Evolutionary conservation across 768 basidiomycete genomes (phyloP).

Genomic region (Psilocybe sp.): DNA sequence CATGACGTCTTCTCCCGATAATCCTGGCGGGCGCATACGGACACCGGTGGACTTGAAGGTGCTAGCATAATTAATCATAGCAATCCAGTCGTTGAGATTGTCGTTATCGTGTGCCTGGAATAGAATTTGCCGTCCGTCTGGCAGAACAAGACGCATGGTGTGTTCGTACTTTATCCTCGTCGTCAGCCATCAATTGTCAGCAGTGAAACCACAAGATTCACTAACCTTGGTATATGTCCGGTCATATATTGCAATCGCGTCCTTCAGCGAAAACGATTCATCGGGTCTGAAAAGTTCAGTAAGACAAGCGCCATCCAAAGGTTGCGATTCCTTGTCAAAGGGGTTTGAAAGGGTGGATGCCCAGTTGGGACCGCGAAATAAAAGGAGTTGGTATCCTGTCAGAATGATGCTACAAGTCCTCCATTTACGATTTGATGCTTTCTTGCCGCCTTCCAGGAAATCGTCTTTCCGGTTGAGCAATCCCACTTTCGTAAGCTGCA

Average conservation of each 20-base stretch:
- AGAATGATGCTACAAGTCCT: conserved; percentile 79
- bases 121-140: conserved; percentile 78
- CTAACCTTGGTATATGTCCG: conserved; percentile 72
- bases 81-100: conserved; percentile 89
- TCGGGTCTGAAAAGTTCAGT: conserved; percentile 67
- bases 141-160: conserved; percentile 75
- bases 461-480: conserved; percentile 83
- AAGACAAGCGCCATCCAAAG: conserved; percentile 17
- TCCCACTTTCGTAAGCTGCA: conserved; percentile 82
- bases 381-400: conserved; percentile 86
- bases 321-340: conserved; percentile 22
- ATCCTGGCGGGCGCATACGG: conserved; percentile 70
- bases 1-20: conserved; percentile 69
- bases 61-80: conserved; percentile 90
- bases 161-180: conserved; percentile 49
- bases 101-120: conserved; percentile 67
- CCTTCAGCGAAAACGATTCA: conserved; percentile 76
- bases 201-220: not conserved
- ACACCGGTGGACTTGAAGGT: conserved; percentile 85
- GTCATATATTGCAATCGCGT: conserved; percentile 80
- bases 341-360: conserved; percentile 43
- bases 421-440: conserved; percentile 82
- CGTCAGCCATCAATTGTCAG: not conserved
- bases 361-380: conserved; percentile 77
- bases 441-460: conserved; percentile 70